These are phyloP conservation scores for Didymella keratinophila DNA, from an alignment of 2,329 filamentous ascomycete species.

Conservation along the genomic window DNA sequence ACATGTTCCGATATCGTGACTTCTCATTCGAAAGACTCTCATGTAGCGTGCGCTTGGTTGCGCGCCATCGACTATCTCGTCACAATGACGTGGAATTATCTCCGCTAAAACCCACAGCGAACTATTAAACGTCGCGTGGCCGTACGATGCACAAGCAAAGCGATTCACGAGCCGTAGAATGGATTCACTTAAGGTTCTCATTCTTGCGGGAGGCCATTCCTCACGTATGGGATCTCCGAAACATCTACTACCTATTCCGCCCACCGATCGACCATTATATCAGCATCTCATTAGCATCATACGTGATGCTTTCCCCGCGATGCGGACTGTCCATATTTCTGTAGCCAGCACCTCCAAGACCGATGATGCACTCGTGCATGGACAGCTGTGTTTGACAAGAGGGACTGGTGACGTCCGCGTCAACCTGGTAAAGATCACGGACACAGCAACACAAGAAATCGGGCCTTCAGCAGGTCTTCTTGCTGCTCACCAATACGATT, in stretches of 20 bases:
- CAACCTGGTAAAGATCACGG: conserved; percentile 4
- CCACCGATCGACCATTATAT: conserved; percentile 8
- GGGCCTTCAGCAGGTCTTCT: conserved; percentile 17
- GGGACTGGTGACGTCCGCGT: background rate
- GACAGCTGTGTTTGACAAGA: background rate
- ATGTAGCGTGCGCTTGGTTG: background rate
- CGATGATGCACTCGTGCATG: background rate
- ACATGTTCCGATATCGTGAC: background rate
- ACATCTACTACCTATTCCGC: conserved; percentile 9
- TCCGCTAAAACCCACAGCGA: background rate
- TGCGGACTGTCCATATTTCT: background rate
- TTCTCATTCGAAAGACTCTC: background rate
- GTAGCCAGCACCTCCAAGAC: background rate
- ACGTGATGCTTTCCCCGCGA: too few relatives aligned
- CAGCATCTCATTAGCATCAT: conserved; percentile 4
- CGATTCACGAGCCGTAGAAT: background rate
- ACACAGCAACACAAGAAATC: conserved; percentile 1
- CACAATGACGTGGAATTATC: background rate
- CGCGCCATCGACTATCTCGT: background rate
- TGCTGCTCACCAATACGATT: conserved; percentile 11
- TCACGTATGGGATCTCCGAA: conserved; percentile 18
- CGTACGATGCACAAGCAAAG: background rate
- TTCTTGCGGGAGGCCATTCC: conserved; percentile 13
- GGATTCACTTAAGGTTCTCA: background rate
- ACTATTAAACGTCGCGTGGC: background rate